Evolutionary conservation across 1,139 yeast species (phyloP), one percentile per base, ranked within the genome.

Genomic region (Wickerhamomyces sp.): DNA sequence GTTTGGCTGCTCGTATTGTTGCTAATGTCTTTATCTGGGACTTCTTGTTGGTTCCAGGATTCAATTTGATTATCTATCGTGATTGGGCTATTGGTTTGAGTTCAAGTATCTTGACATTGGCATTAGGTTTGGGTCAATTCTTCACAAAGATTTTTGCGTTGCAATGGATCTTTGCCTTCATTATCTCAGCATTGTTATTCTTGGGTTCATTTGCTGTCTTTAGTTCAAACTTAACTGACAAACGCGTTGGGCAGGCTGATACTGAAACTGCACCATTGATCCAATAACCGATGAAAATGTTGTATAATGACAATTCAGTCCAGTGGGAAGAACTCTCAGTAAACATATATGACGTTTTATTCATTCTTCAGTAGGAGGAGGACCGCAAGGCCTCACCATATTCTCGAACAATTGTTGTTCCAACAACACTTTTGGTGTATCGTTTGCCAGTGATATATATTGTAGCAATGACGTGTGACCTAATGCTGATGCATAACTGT

Each of bases 101-200:
- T 42, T 71, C 81, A 23, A 65, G 83, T 31, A 72, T 76, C 53
- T 68, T 86, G 54, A 69, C 74, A 51, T 73, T 84, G 52, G 91
- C 86, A 32, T 63, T 86, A 41, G 93, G 81, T 4, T 69, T 84
- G 44, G 83, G 84, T 47, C 95, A 86, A 66, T 63, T 86, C 49
- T 72, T 81, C 59, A 76, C 79, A 46, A 84, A 78, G 67, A 69
- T 78, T 31, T 74, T 86, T 68, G 93, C 93, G 4, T 72, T 86
- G 51, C 95, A 86, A 67, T 87, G 95, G 95, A 78, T 84, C 53
- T 86, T 86, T 68, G 94, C 90, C 10, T 79, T 84, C 54, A 65
- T 76, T 46, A 84, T 85, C 53, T 68, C 85, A 13, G 81, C 78
- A 11, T 45, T 70, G 18, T 73, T 83, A 61, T 71, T 79, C 48